These are phyloP conservation scores for Arabidopsis hybrid DNA, from an alignment of 441 rosid species.

Conservation along the genomic window DNA sequence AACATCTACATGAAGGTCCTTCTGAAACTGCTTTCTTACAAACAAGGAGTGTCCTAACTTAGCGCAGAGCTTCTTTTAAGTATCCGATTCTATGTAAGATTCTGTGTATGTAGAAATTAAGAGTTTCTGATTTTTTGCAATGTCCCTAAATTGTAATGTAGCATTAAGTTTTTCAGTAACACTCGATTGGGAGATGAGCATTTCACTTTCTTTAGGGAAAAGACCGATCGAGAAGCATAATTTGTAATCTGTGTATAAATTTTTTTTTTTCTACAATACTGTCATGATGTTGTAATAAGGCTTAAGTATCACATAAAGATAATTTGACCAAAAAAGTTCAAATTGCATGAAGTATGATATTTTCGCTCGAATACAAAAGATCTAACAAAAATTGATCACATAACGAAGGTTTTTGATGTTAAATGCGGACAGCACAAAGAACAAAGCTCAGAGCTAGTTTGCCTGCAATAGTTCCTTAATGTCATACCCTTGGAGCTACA, in stretches of 20 bases:
- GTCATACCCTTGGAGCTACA: conserved; percentile 45
- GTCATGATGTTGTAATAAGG: background rate
- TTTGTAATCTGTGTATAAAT: background rate
- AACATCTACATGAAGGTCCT: conserved; percentile 55
- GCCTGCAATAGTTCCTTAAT: conserved; percentile 45
- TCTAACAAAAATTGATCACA: conserved; percentile 1
- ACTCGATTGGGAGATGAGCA: conserved; percentile 16
- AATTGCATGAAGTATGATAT: background rate
- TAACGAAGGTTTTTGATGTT: conserved; percentile 12
- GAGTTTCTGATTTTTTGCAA: conserved; percentile 23
- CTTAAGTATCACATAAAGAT: background rate
- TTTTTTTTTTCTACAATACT: background rate
- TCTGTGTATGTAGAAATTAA: background rate
- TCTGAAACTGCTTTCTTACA: conserved; percentile 41
- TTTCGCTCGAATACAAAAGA: background rate
- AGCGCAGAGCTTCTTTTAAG: background rate
- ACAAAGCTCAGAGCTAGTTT: conserved; percentile 31
- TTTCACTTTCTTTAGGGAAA: background rate
- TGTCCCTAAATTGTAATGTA: background rate
- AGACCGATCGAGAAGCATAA: background rate
- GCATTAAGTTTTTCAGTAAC: conserved; percentile 8
- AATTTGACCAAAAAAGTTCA: conserved; percentile 6
- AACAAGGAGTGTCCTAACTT: conserved; percentile 11
- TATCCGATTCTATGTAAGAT: conserved; percentile 21
- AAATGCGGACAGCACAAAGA: conserved; percentile 11